Percentiles rank a stretch among this genome's conserved stretches.
phyloP scores from a whole-genome alignment of 345 rosid genomes.

The Corymbia maculata region DNA sequence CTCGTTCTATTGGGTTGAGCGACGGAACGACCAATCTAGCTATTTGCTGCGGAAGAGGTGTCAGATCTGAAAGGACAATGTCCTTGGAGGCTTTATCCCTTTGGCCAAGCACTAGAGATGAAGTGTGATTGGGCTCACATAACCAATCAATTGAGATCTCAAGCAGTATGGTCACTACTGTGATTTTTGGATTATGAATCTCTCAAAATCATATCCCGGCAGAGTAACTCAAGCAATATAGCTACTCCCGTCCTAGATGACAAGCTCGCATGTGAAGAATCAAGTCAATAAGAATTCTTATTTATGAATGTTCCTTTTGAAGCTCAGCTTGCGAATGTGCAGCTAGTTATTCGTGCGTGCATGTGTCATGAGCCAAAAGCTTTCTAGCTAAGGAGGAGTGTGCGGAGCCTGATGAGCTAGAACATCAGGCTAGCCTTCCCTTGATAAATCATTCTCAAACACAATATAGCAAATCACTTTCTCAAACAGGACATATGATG shows the following conservation, averaged over 20 bases:
- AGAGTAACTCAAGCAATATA: background rate
- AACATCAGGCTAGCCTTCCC: background rate
- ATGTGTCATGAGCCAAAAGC: background rate
- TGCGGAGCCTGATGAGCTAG: background rate
- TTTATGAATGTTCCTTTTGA: background rate
- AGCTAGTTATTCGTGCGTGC: background rate
- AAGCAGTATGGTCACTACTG: background rate
- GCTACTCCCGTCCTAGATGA: background rate
- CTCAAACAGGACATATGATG: background rate
- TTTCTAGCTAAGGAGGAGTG: background rate
- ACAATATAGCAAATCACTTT: too few relatives aligned
- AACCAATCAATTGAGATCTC: background rate
- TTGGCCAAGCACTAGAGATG: background rate
- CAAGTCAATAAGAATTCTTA: background rate
- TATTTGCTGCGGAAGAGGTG: background rate
- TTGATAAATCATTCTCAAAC: background rate
- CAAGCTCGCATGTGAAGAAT: background rate
- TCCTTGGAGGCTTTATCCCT: background rate
- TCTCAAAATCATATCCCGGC: background rate
- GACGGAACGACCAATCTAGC: background rate
- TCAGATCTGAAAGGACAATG: background rate
- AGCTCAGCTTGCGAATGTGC: background rate
- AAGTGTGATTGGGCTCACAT: background rate
- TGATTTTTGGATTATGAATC: background rate
- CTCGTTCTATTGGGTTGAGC: background rate